Percentiles rank a stretch among this genome's conserved stretches.
Evolutionary conservation across 805 yeast genomes (phyloP).

Genomic region (Pachysolen tannophilus): DNA sequence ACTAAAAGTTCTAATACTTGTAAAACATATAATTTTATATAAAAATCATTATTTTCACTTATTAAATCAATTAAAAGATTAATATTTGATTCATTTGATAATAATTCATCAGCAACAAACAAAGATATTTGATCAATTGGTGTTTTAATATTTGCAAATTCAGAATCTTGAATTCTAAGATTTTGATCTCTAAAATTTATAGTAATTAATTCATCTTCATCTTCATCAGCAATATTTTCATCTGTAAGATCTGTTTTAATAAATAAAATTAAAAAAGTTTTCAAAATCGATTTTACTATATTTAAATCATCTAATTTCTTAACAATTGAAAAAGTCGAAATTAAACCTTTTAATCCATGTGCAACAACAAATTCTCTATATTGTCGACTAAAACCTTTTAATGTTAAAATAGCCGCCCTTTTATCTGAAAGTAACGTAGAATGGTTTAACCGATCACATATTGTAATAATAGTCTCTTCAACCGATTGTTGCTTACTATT

Average conservation of each 20-base stretch:
- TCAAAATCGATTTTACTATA: constrained; percentile 71
- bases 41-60: constrained; percentile 50
- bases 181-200: constrained; percentile 37
- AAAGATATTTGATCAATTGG: constrained; percentile 76
- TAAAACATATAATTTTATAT: constrained; percentile 68
- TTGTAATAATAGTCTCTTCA: constrained; percentile 79
- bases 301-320: constrained; percentile 60
- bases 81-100: constrained; percentile 48
- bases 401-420: constrained; percentile 82
- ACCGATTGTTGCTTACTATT: constrained; percentile 22
- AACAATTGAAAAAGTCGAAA: constrained; percentile 52
- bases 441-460: constrained; percentile 81
- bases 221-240: constrained; percentile 24
- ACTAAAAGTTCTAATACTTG: constrained; percentile 81
- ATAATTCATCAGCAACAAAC: constrained; percentile 93
- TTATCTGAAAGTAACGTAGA: constrained; percentile 79
- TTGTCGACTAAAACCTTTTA: constrained; percentile 83
- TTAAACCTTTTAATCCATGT: constrained; percentile 68
- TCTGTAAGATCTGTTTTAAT: constrained; percentile 38
- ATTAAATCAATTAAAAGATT: constrained; percentile 42
- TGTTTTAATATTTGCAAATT: constrained; percentile 38
- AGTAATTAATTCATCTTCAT: constrained; percentile 55
- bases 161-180: constrained; percentile 66
- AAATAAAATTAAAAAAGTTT: constrained; percentile 76
- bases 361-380: constrained; percentile 89